phyloP scores from a whole-genome alignment of 176 grass and related monocot genomes.

The Carex cristatella region DNA sequence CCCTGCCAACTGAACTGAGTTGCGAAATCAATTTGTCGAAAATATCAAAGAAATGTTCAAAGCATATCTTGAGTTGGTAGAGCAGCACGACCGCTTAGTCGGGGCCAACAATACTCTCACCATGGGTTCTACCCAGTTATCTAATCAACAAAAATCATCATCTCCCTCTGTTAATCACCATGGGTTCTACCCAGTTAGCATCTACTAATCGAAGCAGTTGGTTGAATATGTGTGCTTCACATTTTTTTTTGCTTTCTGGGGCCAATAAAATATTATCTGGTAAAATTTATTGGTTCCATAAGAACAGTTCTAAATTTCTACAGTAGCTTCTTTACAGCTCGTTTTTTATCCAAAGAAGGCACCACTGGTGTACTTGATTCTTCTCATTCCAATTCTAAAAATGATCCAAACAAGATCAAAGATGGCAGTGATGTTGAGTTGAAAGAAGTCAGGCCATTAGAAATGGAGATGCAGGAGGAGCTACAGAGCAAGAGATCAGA shows the following conservation, averaged over 20 bases:
- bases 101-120: background rate
- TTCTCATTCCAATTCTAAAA: background rate
- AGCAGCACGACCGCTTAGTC: background rate
- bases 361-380: background rate
- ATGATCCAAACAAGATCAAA: background rate
- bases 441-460: background rate
- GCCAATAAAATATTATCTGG: background rate
- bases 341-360: no score
- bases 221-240: background rate
- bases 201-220: background rate
- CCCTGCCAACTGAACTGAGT: background rate
- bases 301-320: constrained; percentile 3
- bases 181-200: background rate
- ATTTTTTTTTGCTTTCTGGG: background rate
- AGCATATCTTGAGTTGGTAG: constrained; percentile 11
- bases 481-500: background rate
- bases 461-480: constrained; percentile 31
- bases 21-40: background rate
- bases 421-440: background rate
- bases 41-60: constrained; percentile 19
- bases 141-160: background rate
- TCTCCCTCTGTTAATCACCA: background rate
- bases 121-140: background rate
- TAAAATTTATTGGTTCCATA: background rate
- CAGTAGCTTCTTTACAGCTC: background rate